Base-by-base conservation (phyloP, 495 filamentous ascomycete species). In the Aspergillus wentii region DNA sequence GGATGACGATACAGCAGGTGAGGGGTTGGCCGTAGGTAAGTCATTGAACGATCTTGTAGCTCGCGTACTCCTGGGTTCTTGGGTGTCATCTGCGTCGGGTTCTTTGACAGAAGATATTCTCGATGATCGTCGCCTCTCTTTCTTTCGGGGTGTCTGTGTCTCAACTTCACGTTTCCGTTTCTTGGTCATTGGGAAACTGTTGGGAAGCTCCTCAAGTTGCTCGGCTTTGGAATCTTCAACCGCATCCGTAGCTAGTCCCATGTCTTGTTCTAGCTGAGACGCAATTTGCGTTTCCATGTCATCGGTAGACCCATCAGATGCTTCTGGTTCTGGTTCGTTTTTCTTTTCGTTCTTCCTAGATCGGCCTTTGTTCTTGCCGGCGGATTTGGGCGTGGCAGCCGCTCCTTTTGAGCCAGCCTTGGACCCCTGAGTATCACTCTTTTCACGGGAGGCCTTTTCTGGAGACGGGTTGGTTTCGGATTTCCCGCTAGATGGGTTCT, bases 201-300 rank as follows among this genome's bases (percentile, higher is more conserved):
- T 20, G 6, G 32, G 17, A 28, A 33, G 22, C 14, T 36, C 30
- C n/a, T 14, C 21, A n/a, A 17, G 17, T 33, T 41, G 18, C 25
- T 30, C 35, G 16, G 13, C 17, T 14, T 31, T 31, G 15, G 41
- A 30, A 25, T 35, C 45, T 8, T 35, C 48, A 30, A 48, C 22
- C 31, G 51, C 26, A 40, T 66, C 59, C 9, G 58, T 53, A 8
- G 64, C 64, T 16, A 54, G 41, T 17, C 60, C 64, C 21, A 71
- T 43, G 36, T 72, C 68, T 35, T 67, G 56, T 33, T 59, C 62
- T 6, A 72, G 52, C 38, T 72, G 68, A 28, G 66, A 72, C 9
- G 65, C 62, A 22, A 64, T 52, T 38, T 69, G 65, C 5, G 59
- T 52, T 9, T 72, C 66, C 44, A 62, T 51, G 15, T 71, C 68